A percentile compares a stretch with the other conserved stretches of the same genome.
Evolutionary conservation across 2,329 filamentous ascomycete species (phyloP).

Genomic region (Beauveria medogensis): DNA sequence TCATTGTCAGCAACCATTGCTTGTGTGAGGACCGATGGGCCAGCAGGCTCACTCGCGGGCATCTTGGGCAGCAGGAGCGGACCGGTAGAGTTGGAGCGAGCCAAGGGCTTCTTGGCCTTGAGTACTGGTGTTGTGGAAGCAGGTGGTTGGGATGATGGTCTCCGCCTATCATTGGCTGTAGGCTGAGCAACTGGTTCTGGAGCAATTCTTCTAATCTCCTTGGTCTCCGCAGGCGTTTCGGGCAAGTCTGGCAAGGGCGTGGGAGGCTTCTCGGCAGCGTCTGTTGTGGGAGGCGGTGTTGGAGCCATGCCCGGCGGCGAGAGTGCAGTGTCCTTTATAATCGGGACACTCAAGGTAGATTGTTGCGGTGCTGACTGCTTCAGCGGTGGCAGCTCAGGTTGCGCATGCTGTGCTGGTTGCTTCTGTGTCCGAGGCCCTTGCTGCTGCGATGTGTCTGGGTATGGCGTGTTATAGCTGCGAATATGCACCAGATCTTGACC

Average conservation of each 20-base stretch:
- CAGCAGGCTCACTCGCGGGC: constrained; percentile 42
- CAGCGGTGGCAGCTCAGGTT: constrained; percentile 19
- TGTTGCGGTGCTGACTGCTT: constrained; percentile 15
- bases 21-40: constrained; percentile 33
- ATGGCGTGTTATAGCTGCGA: constrained; percentile 25
- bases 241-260: constrained; percentile 18
- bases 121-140: constrained; percentile 9
- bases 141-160: constrained; percentile 9
- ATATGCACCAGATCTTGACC: constrained; percentile 30
- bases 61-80: constrained; percentile 27
- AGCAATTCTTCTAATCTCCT: not conserved
- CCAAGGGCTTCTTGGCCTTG: constrained; percentile 16
- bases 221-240: not conserved
- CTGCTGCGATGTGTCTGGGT: constrained; percentile 17
- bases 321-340: constrained; percentile 16
- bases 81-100: constrained; percentile 31
- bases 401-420: constrained; percentile 13
- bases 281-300: constrained; percentile 33
- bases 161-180: not conserved
- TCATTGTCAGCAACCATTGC: constrained; percentile 11
- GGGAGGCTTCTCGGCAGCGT: constrained; percentile 25
- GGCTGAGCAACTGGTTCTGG: not conserved
- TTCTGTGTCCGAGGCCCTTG: not conserved
- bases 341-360: constrained; percentile 12
- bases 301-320: constrained; percentile 22